Conservation (phyloP, 1,139 yeast genomes). For the Hemisphaericaspora xylofermentans region DNA sequence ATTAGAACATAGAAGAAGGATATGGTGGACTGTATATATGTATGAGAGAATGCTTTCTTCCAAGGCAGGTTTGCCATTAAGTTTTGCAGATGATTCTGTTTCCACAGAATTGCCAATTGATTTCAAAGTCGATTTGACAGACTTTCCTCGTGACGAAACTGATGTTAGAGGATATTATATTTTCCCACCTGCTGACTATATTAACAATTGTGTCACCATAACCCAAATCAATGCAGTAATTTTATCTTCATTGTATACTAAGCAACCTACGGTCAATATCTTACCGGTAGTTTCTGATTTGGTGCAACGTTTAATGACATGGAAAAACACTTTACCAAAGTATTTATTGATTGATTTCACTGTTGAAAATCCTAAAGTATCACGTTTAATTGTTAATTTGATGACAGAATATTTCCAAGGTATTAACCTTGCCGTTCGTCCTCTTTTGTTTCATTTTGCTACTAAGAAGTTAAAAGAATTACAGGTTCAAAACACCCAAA, state of each 20-base stretch:
- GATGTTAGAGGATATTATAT: slow-evolving; percentile 57
- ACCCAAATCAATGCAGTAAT: slow-evolving; percentile 80
- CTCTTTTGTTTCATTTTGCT: slow-evolving; percentile 76
- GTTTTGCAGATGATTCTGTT: slow-evolving; percentile 76
- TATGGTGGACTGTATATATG: slow-evolving; percentile 94
- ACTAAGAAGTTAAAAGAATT: slow-evolving; percentile 61
- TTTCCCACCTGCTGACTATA: slow-evolving; percentile 79
- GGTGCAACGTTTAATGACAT: slow-evolving; percentile 65
- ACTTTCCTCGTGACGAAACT: slow-evolving; percentile 53
- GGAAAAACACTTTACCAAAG: slow-evolving; percentile 68
- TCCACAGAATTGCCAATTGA: slow-evolving; percentile 76
- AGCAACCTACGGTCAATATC: slow-evolving; percentile 72
- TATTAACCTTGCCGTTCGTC: slow-evolving; percentile 78
- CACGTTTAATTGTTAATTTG: slow-evolving; percentile 70
- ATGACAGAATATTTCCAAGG: slow-evolving; percentile 89
- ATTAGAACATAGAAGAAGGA: slow-evolving; percentile 74
- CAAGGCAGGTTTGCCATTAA: slow-evolving; percentile 79
- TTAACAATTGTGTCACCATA: slow-evolving; percentile 75
- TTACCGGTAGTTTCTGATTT: slow-evolving; percentile 72
- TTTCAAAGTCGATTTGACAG: slow-evolving; percentile 55
- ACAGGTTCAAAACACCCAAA: slow-evolving; percentile 40
- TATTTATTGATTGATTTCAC: slow-evolving; percentile 66
- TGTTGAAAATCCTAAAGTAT: slow-evolving; percentile 52
- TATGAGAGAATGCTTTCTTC: slow-evolving; percentile 83
- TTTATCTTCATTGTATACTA: slow-evolving; percentile 69